Conservation (phyloP, 331 rosid species). For the Stylosanthes scabra region DNA sequence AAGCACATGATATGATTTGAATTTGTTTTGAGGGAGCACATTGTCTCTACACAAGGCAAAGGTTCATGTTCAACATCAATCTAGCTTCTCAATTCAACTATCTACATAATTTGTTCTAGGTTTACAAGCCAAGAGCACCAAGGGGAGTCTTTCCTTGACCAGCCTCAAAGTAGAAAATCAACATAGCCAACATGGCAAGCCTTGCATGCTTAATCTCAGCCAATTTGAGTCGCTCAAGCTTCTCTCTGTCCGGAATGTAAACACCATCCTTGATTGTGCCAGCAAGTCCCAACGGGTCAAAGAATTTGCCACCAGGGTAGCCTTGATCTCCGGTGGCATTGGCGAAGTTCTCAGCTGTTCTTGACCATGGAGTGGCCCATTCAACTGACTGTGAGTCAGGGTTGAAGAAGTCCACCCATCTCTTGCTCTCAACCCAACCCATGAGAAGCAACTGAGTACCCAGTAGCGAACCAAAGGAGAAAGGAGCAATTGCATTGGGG, state of each 20-base stretch:
- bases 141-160: conserved; percentile 99
- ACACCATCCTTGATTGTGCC: conserved; percentile 72
- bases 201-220: conserved; percentile 99
- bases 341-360: conserved; percentile 83
- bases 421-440: conserved; percentile 99
- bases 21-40: conserved; percentile 39
- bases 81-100: conserved; percentile 54
- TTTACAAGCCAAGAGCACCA: conserved; percentile 96
- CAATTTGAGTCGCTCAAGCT: conserved; percentile 86
- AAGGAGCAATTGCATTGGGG: conserved; percentile 92
- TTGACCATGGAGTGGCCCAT: conserved; percentile 99
- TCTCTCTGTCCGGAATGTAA: conserved; percentile 79
- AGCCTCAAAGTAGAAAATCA: conserved; percentile 95
- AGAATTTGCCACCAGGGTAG: conserved; percentile 96
- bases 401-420: conserved; percentile 98
- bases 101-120: conserved; percentile 49
- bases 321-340: conserved; percentile 94
- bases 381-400: conserved; percentile 96
- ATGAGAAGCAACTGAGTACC: conserved; percentile 92
- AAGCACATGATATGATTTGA: conserved; percentile 36
- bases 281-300: conserved; percentile 81
- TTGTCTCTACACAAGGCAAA: conserved; percentile 23
- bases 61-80: conserved; percentile 42
- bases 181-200: conserved; percentile 97
- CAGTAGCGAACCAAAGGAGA: conserved; percentile 90